Percentiles rank a stretch among this genome's conserved stretches.
Evolutionary conservation across 164 flowering plant species (phyloP).

Genomic region (Kingdonia uniflora): DNA sequence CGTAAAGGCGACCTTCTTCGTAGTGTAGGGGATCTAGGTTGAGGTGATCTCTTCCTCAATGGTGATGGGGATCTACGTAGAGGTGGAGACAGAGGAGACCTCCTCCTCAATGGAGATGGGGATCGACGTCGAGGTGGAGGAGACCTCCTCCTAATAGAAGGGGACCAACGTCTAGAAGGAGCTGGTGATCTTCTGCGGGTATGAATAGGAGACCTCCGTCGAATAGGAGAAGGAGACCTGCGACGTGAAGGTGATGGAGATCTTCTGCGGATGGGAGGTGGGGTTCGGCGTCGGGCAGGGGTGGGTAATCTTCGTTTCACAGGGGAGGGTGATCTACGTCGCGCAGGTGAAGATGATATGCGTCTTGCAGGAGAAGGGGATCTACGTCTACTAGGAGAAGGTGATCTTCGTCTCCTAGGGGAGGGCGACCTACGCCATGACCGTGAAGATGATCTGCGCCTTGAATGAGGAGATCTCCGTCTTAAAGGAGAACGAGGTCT

Average conservation of each 20-base stretch:
- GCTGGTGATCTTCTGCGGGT: conserved; percentile 16
- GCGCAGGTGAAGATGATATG: conserved; percentile 16
- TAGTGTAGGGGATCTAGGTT: conserved; percentile 22
- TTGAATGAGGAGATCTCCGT: conserved; percentile 29
- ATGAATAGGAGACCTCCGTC: conserved; percentile 20
- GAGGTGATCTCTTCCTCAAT: conserved; percentile 21
- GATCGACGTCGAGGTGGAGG: conserved; percentile 20
- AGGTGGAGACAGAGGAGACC: conserved; percentile 12
- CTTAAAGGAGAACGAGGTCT: conserved; percentile 37
- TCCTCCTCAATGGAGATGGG: conserved; percentile 16
- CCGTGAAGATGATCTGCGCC: conserved; percentile 24
- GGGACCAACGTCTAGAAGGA: conserved; percentile 12
- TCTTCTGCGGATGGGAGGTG: conserved; percentile 18
- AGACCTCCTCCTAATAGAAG: conserved; percentile 12
- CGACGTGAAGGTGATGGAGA: conserved; percentile 21
- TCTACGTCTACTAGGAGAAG: conserved; percentile 22
- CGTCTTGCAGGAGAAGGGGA: conserved; percentile 30
- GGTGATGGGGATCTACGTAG: conserved; percentile 3
- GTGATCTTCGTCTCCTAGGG: conserved; percentile 22
- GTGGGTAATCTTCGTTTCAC: conserved; percentile 21
- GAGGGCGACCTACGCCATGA: conserved; percentile 16
- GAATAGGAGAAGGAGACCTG: conserved; percentile 24
- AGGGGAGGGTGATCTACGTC: conserved; percentile 26
- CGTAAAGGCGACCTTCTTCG: conserved; percentile 33
- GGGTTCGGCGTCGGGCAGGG: conserved; percentile 19